Percentiles rank a stretch among this genome's conserved stretches.
Conservation (phyloP, 306 rosid genomes). For the Quercus mongolica region DNA sequence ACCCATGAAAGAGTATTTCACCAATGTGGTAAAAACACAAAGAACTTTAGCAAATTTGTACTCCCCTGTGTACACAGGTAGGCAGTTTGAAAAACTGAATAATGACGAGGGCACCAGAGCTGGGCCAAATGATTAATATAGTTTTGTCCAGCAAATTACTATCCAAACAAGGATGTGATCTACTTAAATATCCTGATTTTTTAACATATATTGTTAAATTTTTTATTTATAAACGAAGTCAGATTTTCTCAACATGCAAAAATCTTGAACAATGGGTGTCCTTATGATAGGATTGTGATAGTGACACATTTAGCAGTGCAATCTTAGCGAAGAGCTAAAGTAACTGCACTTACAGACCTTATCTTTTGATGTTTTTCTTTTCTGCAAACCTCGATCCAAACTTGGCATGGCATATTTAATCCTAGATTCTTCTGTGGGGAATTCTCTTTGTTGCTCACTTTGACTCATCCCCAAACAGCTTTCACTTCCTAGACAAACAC, state of each 20-base stretch:
- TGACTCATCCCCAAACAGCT: constrained; percentile 5
- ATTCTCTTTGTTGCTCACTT: constrained; percentile 18
- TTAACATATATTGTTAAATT: neutral
- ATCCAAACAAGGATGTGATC: neutral
- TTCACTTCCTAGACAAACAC: constrained; percentile 38
- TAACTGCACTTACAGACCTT: constrained; percentile 36
- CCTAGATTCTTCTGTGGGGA: constrained; percentile 26
- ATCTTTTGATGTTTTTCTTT: constrained; percentile 40
- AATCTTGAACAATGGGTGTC: neutral
- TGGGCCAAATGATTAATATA: neutral
- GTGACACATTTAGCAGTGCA: neutral
- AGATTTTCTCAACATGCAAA: neutral
- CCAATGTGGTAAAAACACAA: too few species aligned
- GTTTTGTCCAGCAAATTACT: neutral
- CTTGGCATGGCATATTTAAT: constrained; percentile 19
- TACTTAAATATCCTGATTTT: neutral
- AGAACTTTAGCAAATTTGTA: neutral
- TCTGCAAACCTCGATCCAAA: constrained; percentile 41
- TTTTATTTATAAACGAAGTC: neutral
- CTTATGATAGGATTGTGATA: neutral
- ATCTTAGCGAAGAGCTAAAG: neutral
- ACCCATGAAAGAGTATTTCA: too few species aligned
- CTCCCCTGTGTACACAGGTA: neutral
- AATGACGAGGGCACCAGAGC: neutral
- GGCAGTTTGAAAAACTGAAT: neutral